Conservation (phyloP, 1,139 yeast species). For the Citeromyces siamensis region DNA sequence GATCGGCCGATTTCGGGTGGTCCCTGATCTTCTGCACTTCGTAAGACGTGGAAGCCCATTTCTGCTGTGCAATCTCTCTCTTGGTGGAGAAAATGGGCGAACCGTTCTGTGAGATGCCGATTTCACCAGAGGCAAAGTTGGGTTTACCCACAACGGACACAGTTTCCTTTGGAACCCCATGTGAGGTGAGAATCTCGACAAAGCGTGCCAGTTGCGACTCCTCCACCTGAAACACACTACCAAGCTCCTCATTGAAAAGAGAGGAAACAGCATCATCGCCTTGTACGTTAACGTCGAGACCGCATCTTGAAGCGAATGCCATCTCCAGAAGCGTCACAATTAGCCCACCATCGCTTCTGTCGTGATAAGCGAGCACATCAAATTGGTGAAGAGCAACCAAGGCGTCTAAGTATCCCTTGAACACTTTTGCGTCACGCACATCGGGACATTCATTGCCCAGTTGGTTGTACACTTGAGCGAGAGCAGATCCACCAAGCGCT, state of each 20-base stretch:
- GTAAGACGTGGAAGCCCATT: slow-evolving; percentile 86
- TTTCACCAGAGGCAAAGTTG: slow-evolving; percentile 36
- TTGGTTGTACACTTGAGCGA: slow-evolving; percentile 86
- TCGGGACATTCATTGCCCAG: slow-evolving; percentile 79
- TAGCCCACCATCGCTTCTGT: slow-evolving; percentile 95
- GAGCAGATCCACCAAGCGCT: slow-evolving; percentile 85
- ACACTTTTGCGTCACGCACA: slow-evolving; percentile 52
- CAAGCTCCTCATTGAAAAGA: slow-evolving; percentile 87
- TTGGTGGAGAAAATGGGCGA: slow-evolving; percentile 33
- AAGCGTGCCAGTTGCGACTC: slow-evolving; percentile 41
- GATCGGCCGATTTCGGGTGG: slow-evolving; percentile 81
- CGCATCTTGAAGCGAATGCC: slow-evolving; percentile 95
- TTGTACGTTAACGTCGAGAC: slow-evolving; percentile 37
- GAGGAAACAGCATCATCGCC: slow-evolving; percentile 30
- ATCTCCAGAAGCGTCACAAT: slow-evolving; percentile 78
- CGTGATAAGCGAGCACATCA: slow-evolving; percentile 84
- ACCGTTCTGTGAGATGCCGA: slow-evolving; percentile 37
- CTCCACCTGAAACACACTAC: slow-evolving; percentile 88
- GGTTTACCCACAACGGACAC: slow-evolving; percentile 62
- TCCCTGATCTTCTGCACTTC: slow-evolving; percentile 88
- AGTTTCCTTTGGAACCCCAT: slow-evolving; percentile 45
- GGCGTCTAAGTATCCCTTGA: slow-evolving; percentile 62
- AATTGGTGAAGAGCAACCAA: slow-evolving; percentile 58
- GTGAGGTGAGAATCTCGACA: slow-evolving; percentile 33
- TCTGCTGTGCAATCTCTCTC: slow-evolving; percentile 65